These are phyloP conservation scores for Emmonsiellopsis sp. DNA, from an alignment of 2,329 filamentous ascomycete species.

Conservation along the genomic window DNA sequence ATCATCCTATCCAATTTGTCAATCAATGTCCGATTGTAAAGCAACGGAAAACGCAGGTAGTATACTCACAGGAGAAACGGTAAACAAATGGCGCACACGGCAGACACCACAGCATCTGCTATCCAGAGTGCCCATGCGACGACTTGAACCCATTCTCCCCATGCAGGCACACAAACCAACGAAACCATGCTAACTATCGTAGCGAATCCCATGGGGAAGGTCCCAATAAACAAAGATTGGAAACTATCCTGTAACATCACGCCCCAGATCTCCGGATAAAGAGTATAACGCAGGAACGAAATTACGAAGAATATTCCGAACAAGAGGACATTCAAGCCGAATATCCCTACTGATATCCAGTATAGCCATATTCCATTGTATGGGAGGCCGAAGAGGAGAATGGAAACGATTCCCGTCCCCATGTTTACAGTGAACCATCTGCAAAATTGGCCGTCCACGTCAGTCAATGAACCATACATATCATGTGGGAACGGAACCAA, in stretches of 20 bases:
- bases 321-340: slow-evolving; percentile 28
- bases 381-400: slow-evolving; percentile 28
- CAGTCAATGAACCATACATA: neutral
- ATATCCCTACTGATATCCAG: slow-evolving; percentile 29
- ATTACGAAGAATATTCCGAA: slow-evolving; percentile 33
- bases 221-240: slow-evolving; percentile 60
- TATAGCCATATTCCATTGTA: slow-evolving; percentile 32
- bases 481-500: neutral
- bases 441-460: neutral
- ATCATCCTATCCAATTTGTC: slow-evolving; percentile 14
- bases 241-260: slow-evolving; percentile 59
- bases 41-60: neutral
- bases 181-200: slow-evolving; percentile 60
- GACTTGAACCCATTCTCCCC: slow-evolving; percentile 50
- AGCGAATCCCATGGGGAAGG: slow-evolving; percentile 59
- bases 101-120: slow-evolving; percentile 45
- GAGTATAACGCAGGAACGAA: slow-evolving; percentile 50
- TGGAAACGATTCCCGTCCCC: slow-evolving; percentile 35
- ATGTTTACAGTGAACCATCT: slow-evolving; percentile 36
- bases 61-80: slow-evolving; percentile 47
- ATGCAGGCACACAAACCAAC: slow-evolving; percentile 50
- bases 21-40: neutral
- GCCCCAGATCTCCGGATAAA: slow-evolving; percentile 58
- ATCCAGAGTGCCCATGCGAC: slow-evolving; percentile 53
- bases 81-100: slow-evolving; percentile 46